Percentiles rank a stretch among this genome's conserved stretches.
Conservation (phyloP, 1,284 basidiomycete species). For the Leccinum pachyderme region DNA sequence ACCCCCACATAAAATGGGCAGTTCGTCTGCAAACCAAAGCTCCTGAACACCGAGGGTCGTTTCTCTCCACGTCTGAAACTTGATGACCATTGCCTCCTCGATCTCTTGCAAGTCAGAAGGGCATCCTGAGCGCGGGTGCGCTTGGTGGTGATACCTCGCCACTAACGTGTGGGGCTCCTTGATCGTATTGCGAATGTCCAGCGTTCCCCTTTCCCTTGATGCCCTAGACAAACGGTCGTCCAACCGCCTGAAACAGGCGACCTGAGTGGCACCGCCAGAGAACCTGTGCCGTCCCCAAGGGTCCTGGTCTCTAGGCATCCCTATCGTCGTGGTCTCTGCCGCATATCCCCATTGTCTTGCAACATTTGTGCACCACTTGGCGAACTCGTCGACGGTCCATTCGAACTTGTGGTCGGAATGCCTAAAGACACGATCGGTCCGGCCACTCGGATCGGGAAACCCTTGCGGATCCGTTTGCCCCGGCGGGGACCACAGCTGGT, state of each 20-base stretch:
- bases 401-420: slow-evolving; percentile 93
- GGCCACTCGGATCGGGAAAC: slow-evolving; percentile 69
- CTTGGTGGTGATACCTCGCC: slow-evolving; percentile 48
- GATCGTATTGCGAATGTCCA: slow-evolving; percentile 32
- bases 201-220: slow-evolving; percentile 38
- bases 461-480: slow-evolving; percentile 50
- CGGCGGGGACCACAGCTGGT: slow-evolving; percentile 77
- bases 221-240: slow-evolving; percentile 35
- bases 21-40: slow-evolving; percentile 64
- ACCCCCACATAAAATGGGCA: slow-evolving; percentile 66
- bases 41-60: slow-evolving; percentile 56
- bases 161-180: slow-evolving; percentile 49
- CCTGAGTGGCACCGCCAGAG: slow-evolving; percentile 69
- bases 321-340: slow-evolving; percentile 56
- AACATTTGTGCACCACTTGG: slow-evolving; percentile 60
- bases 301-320: slow-evolving; percentile 55
- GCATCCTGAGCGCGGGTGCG: slow-evolving; percentile 46
- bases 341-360: slow-evolving; percentile 77
- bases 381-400: slow-evolving; percentile 84
- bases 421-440: slow-evolving; percentile 74
- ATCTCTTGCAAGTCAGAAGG: slow-evolving; percentile 48
- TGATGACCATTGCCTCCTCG: slow-evolving; percentile 46
- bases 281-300: slow-evolving; percentile 65
- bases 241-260: slow-evolving; percentile 63
- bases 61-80: slow-evolving; percentile 54